Conservation (phyloP, 805 yeast species). For the Maudiozyma bulderi region DNA sequence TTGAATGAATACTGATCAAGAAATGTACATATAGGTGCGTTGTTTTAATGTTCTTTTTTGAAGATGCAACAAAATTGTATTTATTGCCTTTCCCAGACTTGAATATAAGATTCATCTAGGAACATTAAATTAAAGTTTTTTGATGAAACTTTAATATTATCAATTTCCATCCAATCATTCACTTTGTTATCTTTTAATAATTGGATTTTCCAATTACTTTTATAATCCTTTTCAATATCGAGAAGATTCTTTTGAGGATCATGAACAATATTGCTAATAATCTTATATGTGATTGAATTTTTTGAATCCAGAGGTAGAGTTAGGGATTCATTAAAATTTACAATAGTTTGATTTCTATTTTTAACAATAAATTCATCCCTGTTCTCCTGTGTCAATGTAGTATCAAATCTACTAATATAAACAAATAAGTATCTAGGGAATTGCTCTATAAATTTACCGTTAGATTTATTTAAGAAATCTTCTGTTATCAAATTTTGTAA, state of each 20-base stretch:
- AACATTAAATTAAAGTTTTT: conserved; percentile 52
- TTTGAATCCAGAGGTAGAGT: conserved; percentile 9
- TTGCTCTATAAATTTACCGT: conserved; percentile 25
- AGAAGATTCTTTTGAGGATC: conserved; percentile 12
- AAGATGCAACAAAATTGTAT: too few relatives aligned
- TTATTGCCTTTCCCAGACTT: conserved; percentile 46
- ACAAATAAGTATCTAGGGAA: conserved; percentile 49
- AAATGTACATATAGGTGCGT: too few relatives aligned
- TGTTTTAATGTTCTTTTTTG: too few relatives aligned
- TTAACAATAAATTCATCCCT: conserved; percentile 26
- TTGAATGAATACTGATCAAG: too few relatives aligned
- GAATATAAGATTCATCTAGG: conserved; percentile 52
- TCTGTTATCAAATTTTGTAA: conserved; percentile 34
- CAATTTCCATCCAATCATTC: conserved; percentile 49
- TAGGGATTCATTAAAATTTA: conserved; percentile 41
- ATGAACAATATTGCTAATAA: conserved; percentile 42
- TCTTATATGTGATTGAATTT: conserved; percentile 27
- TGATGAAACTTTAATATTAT: conserved; percentile 38
- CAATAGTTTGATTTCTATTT: conserved; percentile 50
- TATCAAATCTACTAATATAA: conserved; percentile 46
- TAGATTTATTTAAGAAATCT: conserved; percentile 33
- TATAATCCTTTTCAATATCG: conserved; percentile 24
- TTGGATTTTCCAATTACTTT: conserved; percentile 42
- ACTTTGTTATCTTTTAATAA: conserved; percentile 29
- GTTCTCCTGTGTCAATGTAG: neutral